Percentiles rank a stretch among this genome's conserved stretches.
Conservation (phyloP, 495 filamentous ascomycete species). For the Hypoxylon crocopeplum region DNA sequence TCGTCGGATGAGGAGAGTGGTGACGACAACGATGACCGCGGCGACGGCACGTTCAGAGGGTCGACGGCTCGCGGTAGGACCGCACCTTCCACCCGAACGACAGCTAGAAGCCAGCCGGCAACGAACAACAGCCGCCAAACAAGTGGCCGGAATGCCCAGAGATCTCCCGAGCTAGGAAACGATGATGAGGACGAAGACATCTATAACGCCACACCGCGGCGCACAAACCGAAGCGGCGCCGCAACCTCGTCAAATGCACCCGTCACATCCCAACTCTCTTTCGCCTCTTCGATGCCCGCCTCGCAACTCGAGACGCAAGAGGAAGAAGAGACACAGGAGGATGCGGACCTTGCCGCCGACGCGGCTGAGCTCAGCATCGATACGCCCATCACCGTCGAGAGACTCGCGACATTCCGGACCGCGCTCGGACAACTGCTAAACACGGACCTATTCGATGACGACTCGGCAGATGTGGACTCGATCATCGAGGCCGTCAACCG, state of each 20-base stretch:
- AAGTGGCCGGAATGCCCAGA: conserved; percentile 31
- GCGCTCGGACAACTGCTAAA: conserved; percentile 82
- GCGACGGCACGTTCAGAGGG: conserved; percentile 34
- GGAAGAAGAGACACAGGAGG: conserved; percentile 43
- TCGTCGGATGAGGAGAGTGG: conserved; percentile 47
- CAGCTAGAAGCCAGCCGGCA: conserved; percentile 34
- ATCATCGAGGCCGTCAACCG: conserved; percentile 83
- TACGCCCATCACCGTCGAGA: conserved; percentile 62
- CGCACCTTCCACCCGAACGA: conserved; percentile 38
- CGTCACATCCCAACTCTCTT: conserved; percentile 48
- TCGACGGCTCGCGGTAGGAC: conserved; percentile 34
- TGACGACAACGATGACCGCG: conserved; percentile 45
- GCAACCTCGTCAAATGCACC: conserved; percentile 39
- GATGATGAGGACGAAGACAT: conserved; percentile 41
- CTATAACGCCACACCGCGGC: conserved; percentile 50
- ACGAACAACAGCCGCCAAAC: conserved; percentile 37
- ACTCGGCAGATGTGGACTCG: conserved; percentile 75
- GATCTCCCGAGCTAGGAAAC: conserved; percentile 33
- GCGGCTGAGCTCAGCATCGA: conserved; percentile 48
- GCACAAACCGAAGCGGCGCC: conserved; percentile 40
- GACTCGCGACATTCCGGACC: conserved; percentile 76
- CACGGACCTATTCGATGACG: conserved; percentile 77
- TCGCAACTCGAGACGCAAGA: conserved; percentile 51
- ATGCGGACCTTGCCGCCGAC: conserved; percentile 44
- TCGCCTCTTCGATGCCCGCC: conserved; percentile 54